phyloP scores from a whole-genome alignment of 2,329 filamentous ascomycete genomes.

The Stromatinia cepivora region DNA sequence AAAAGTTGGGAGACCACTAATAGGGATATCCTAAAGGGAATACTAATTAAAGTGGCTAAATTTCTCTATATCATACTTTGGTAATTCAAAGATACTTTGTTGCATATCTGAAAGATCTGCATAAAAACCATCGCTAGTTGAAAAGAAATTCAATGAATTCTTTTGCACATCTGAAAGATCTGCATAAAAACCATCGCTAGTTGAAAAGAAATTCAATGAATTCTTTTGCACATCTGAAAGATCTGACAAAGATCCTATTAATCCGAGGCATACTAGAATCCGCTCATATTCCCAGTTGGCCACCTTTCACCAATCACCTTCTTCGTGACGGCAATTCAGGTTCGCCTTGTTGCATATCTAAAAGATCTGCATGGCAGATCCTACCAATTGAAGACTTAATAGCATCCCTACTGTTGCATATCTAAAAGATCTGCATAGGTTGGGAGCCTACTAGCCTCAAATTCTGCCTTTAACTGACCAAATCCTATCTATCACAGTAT shows the following conservation, averaged over 20 bases:
- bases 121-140: background rate
- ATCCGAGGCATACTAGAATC: background rate
- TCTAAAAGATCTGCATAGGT: background rate
- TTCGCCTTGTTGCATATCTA: background rate
- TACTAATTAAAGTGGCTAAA: background rate
- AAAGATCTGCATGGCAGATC: background rate
- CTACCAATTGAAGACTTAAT: too few species aligned
- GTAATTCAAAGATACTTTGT: background rate
- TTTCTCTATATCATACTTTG: background rate
- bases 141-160: too few species aligned
- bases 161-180: background rate
- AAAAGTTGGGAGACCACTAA: background rate
- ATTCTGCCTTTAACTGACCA: background rate
- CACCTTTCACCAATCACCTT: background rate
- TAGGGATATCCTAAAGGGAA: background rate
- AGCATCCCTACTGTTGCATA: background rate
- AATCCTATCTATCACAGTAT: background rate
- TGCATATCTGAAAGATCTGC: background rate
- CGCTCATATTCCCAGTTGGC: background rate
- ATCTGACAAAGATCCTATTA: fast-evolving
- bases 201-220: too few species aligned
- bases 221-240: background rate
- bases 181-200: background rate
- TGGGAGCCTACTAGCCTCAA: background rate
- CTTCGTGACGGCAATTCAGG: too few species aligned